Percentiles rank a stretch among this genome's conserved stretches.
These are phyloP conservation scores for Aspergillus indologenus DNA, from an alignment of 495 filamentous ascomycete genomes.

Conservation along the genomic window DNA sequence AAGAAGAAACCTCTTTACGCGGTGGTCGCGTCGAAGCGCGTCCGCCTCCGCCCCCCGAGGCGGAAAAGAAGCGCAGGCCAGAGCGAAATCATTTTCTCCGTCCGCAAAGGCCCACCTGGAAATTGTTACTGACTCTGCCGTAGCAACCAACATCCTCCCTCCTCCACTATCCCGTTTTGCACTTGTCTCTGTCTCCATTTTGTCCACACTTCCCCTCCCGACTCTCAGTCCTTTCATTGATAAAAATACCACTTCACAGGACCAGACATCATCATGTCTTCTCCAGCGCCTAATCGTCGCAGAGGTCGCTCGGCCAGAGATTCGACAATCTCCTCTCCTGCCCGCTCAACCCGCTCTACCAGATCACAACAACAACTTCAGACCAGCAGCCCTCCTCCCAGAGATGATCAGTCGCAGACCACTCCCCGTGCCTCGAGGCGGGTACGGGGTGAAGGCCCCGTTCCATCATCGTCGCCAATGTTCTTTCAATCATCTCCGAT, in stretches of 20 bases:
- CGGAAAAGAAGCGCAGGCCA: constrained; percentile 6
- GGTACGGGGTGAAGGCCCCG: constrained; percentile 33
- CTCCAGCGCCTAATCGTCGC: constrained; percentile 41
- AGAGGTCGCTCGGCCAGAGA: constrained; percentile 43
- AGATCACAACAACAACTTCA: constrained; percentile 36
- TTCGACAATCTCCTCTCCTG: constrained; percentile 39
- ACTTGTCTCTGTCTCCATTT: background rate
- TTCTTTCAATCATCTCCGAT: constrained; percentile 78
- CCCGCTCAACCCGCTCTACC: constrained; percentile 39
- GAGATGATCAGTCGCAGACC: constrained; percentile 29
- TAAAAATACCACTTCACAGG: constrained; percentile 9
- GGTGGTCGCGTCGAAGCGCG: constrained; percentile 34
- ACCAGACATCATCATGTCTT: constrained; percentile 41
- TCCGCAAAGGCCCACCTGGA: background rate
- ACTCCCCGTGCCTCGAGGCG: constrained; percentile 48
- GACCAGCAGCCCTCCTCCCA: constrained; percentile 36
- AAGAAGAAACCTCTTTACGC: constrained; percentile 44
- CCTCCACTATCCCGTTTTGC: constrained; percentile 6
- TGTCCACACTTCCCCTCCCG: constrained; percentile 22
- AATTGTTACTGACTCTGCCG: constrained; percentile 11
- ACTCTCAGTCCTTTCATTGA: constrained; percentile 11
- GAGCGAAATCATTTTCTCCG: constrained; percentile 10
- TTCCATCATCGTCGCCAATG: constrained; percentile 72
- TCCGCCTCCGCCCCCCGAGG: constrained; percentile 13
- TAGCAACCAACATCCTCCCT: constrained; percentile 8